Evolutionary conservation across 768 basidiomycete genomes (phyloP).

Genomic region (Floccularia luteovirens): DNA sequence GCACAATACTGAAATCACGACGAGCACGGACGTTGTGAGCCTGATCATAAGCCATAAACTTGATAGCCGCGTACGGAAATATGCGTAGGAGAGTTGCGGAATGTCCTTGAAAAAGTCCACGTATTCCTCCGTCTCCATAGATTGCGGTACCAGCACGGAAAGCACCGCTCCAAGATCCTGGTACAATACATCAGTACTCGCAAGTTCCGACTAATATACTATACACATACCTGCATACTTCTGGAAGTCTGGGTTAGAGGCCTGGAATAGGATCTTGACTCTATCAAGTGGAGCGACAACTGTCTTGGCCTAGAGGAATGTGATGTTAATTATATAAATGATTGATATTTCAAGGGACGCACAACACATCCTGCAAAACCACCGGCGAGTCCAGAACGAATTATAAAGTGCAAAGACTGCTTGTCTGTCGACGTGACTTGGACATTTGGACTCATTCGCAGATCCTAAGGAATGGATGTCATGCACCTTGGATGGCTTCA

Average conservation of each 20-base stretch:
- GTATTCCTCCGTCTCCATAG: slow-evolving; percentile 54
- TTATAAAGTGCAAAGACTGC: slow-evolving; percentile 49
- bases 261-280: slow-evolving; percentile 98
- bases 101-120: slow-evolving; percentile 92
- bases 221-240: slow-evolving; percentile 76
- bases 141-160: slow-evolving; percentile 72
- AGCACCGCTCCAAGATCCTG: slow-evolving; percentile 86
- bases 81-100: slow-evolving; percentile 90
- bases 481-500: slow-evolving; percentile 21
- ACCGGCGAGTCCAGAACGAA: slow-evolving; percentile 86
- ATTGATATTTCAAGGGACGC: slow-evolving; percentile 23
- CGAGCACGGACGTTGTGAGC: slow-evolving; percentile 56
- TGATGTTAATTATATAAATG: slow-evolving; percentile 8
- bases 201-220: background rate
- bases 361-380: slow-evolving; percentile 93
- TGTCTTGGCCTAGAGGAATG: slow-evolving; percentile 72
- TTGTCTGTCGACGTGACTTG: slow-evolving; percentile 38
- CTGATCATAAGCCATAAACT: slow-evolving; percentile 95
- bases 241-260: slow-evolving; percentile 89
- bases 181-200: background rate
- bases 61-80: slow-evolving; percentile 95
- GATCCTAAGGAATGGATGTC: slow-evolving; percentile 16
- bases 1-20: slow-evolving; percentile 1
- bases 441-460: slow-evolving; percentile 59
- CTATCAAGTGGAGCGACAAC: slow-evolving; percentile 93